Conservation (phyloP, 495 filamentous ascomycete genomes). For the Pseudevernia furfuracea region DNA sequence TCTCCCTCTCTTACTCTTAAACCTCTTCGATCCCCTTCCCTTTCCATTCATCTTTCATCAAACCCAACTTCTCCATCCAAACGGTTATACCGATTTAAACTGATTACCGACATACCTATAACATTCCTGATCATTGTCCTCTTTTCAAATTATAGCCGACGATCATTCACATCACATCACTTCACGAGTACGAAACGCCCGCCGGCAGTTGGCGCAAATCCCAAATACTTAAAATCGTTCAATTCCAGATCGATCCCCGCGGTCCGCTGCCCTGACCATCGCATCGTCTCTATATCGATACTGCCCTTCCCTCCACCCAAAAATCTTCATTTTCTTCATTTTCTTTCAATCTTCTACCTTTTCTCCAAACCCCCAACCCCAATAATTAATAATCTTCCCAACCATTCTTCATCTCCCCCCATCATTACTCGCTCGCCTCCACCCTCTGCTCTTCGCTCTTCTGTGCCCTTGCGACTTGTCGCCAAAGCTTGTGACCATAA, state of each 20-base stretch:
- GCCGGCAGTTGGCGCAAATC: background rate
- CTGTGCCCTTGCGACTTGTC: background rate
- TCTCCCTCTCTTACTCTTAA: background rate
- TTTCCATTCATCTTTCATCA: too few relatives aligned
- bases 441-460: background rate
- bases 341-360: background rate
- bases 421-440: slow-evolving; percentile 8
- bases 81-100: background rate
- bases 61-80: background rate
- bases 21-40: too few relatives aligned
- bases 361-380: background rate
- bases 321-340: too few relatives aligned
- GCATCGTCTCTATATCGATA: slow-evolving; percentile 18
- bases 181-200: slow-evolving; percentile 7
- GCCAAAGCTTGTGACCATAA: background rate
- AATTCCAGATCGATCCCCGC: slow-evolving; percentile 19
- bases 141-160: slow-evolving; percentile 8
- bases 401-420: background rate
- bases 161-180: background rate
- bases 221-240: too few relatives aligned
- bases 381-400: background rate
- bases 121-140: background rate
- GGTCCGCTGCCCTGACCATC: slow-evolving; percentile 17
- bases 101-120: too few relatives aligned
- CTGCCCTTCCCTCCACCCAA: background rate